Conservation (phyloP, 2,329 filamentous ascomycete species). For the Fusarium mexicanum region DNA sequence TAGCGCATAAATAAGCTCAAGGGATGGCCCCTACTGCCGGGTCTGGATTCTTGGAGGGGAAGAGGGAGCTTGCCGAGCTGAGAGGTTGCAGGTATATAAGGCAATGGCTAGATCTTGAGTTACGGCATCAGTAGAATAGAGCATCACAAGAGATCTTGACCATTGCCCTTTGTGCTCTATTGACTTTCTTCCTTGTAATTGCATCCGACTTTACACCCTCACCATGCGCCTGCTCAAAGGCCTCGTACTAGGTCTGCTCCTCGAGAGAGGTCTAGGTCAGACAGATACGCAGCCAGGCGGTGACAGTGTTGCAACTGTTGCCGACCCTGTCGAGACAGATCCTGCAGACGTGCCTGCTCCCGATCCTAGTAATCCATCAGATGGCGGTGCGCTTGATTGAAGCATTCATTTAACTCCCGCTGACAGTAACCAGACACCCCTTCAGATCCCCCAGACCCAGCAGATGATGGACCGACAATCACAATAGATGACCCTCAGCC, state of each 20-base stretch:
- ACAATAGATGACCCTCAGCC: neutral
- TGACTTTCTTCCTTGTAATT: too few species aligned
- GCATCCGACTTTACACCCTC: rapidly evolving
- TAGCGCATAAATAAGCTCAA: neutral
- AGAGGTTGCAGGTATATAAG: neutral
- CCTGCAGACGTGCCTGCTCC: neutral
- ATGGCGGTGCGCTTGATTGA: neutral
- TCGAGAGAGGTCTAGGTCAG: neutral
- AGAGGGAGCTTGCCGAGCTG: neutral
- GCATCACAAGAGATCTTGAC: neutral
- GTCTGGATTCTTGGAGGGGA: neutral
- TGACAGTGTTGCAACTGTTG: neutral
- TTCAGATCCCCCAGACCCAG: neutral
- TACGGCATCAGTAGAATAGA: neutral
- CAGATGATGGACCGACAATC: neutral
- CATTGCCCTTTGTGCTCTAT: too few species aligned
- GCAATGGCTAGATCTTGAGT: neutral
- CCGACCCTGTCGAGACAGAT: neutral
- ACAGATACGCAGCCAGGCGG: neutral
- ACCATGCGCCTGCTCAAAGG: conserved; percentile 4
- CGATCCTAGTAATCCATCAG: neutral
- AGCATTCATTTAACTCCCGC: neutral
- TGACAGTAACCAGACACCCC: neutral
- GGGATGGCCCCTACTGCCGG: neutral
- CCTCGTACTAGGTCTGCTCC: neutral